Evolutionary conservation across 306 rosid species (phyloP), one percentile per base, ranked within the genome.

Genomic region (Prunus armeniaca): DNA sequence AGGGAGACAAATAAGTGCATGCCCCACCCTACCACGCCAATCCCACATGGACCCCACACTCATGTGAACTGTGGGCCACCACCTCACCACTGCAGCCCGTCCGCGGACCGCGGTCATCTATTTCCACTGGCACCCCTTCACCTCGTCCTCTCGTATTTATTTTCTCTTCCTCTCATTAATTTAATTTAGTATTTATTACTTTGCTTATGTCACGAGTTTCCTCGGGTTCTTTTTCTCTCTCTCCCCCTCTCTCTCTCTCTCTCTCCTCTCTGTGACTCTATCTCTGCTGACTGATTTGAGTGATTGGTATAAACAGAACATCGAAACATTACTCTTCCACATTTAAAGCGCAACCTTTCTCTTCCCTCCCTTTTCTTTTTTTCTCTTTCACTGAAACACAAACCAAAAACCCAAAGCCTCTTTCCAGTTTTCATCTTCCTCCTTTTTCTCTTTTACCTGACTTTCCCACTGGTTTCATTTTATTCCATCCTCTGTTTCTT

Each of bases 401-500:
- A 12, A 58, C 55, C n/a, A 2, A 24, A 41, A 38, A n/a, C 45
- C 51, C 38, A 56, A 55, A 20, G 13, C 54, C n/a, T 47, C 24
- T 18, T 64, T 30, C 12, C 24, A 73, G 11, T 49, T 67, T 57
- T 24, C 71, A 32, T 66, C 20, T 55, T 62, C 38, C 73, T 49
- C 76, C 73, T 84, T 34, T 34, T 34, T 34, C 38, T 34, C 82
- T 77, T 82, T 27, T 73, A 72, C 80, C 78, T 76, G 65, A 7
- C 78, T 93, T 88, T 88, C 90, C 88, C 79, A 58, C 84, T 69
- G 49, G 71, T 75, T 90, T 84, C 86, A 50, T 75, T 74, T 76
- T 68, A 84, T 86, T 81, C 87, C 85, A 69, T 76, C 46, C 50
- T 68, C 57, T 41, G 67, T 49, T 75, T 66, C 43, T 47, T 52